A percentile compares a stretch with the other conserved stretches of the same genome.
Evolutionary conservation across 1,139 yeast species (phyloP).

Genomic region (Pichia cactophila): DNA sequence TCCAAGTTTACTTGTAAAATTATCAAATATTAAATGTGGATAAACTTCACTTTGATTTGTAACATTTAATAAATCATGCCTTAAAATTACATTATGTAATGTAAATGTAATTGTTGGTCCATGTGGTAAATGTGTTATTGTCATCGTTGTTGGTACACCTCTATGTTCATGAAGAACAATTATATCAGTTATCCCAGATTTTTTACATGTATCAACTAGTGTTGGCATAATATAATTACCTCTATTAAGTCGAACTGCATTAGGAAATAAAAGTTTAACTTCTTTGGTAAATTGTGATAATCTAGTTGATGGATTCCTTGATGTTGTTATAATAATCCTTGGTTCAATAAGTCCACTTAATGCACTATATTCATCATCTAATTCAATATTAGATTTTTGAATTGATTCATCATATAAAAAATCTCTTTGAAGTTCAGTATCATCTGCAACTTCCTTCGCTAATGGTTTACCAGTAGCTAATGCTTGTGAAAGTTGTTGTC

Average conservation of each 20-base stretch:
- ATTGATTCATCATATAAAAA: slow-evolving; percentile 75
- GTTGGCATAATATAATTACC: slow-evolving; percentile 88
- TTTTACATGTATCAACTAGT: slow-evolving; percentile 73
- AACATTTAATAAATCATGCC: slow-evolving; percentile 83
- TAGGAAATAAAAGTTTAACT: slow-evolving; percentile 81
- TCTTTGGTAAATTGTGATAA: slow-evolving; percentile 90
- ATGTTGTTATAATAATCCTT: slow-evolving; percentile 85
- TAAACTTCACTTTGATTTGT: slow-evolving; percentile 88
- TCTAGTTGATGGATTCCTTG: slow-evolving; percentile 83
- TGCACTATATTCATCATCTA: slow-evolving; percentile 88
- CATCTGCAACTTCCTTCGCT: slow-evolving; percentile 86
- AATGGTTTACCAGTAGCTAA: slow-evolving; percentile 87
- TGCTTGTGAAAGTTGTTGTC: slow-evolving; percentile 81
- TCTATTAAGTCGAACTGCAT: slow-evolving; percentile 80
- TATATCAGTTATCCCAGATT: slow-evolving; percentile 69
- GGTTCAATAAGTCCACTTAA: slow-evolving; percentile 88
- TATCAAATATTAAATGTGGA: slow-evolving; percentile 91
- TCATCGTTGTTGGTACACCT: slow-evolving; percentile 94
- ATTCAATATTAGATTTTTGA: slow-evolving; percentile 39
- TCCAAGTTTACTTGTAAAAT: slow-evolving; percentile 79
- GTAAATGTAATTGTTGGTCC: slow-evolving; percentile 97
- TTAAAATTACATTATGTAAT: slow-evolving; percentile 83
- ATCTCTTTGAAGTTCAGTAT: slow-evolving; percentile 69
- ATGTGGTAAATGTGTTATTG: slow-evolving; percentile 93
- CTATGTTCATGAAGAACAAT: slow-evolving; percentile 90